phyloP scores from a whole-genome alignment of 257 asterid genomes.

The Rhazya stricta region DNA sequence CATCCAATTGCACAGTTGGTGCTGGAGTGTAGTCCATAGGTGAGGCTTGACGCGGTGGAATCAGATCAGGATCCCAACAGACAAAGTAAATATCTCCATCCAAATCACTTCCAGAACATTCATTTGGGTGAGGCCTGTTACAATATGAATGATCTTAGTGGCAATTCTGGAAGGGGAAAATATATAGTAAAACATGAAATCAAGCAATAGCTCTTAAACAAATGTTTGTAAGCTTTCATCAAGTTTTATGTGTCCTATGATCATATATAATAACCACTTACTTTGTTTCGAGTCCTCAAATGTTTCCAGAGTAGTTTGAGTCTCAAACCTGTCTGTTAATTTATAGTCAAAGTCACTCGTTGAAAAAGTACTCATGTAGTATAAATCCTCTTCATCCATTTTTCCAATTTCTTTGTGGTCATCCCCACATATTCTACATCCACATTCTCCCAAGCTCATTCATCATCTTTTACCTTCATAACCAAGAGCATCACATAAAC shows the following conservation, averaged over 20 bases:
- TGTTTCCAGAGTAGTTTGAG: background rate
- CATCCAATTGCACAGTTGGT: conserved; percentile 46
- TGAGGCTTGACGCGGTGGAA: conserved; percentile 41
- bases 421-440: background rate
- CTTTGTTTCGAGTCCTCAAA: background rate
- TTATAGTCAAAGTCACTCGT: background rate
- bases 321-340: background rate
- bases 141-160: background rate
- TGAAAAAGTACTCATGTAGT: too few relatives aligned
- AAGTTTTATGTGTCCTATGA: background rate
- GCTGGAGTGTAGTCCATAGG: conserved; percentile 81
- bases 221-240: background rate
- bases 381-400: background rate
- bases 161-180: background rate
- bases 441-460: background rate
- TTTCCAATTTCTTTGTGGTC: background rate
- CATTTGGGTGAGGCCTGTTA: conserved; percentile 90
- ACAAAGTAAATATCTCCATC: conserved; percentile 95
- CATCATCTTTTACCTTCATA: background rate
- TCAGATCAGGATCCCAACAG: conserved; percentile 77
- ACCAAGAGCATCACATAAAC: background rate
- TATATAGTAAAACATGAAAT: background rate
- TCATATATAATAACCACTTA: background rate
- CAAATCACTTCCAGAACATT: conserved; percentile 96
- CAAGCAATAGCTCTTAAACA: background rate